phyloP scores from a whole-genome alignment of 495 filamentous ascomycete genomes.

The Aspergillus homomorphus region DNA sequence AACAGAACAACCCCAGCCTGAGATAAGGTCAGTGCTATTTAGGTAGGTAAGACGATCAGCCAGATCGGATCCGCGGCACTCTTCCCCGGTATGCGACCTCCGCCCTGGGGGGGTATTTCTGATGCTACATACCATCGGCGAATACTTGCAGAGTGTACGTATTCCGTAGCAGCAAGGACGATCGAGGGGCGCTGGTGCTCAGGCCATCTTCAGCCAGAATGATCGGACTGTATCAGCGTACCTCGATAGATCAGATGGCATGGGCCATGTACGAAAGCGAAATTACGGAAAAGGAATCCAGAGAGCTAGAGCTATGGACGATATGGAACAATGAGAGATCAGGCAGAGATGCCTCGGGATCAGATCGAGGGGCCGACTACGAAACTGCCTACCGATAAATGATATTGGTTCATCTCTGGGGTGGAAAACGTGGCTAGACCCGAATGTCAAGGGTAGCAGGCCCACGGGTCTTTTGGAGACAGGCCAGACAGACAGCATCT shows the following conservation, averaged over 20 bases:
- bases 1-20: not conserved
- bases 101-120: not conserved
- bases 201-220: conserved; percentile 20
- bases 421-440: not conserved
- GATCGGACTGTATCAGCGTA: conserved; percentile 2
- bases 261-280: too few species aligned
- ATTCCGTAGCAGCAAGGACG: conserved; percentile 7
- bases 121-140: conserved; percentile 19
- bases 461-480: not conserved
- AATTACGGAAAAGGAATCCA: too few species aligned
- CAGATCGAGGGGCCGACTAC: not conserved
- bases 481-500: conserved; percentile 2
- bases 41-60: conserved; percentile 19
- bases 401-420: not conserved
- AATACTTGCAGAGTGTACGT: conserved; percentile 8
- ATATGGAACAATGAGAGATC: not conserved
- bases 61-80: conserved; percentile 20
- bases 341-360: conserved; percentile 3
- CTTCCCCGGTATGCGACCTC: conserved; percentile 25
- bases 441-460: not conserved
- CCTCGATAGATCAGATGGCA: conserved; percentile 18
- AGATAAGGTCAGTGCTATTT: not conserved
- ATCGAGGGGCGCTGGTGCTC: conserved; percentile 5
- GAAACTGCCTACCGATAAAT: not conserved
- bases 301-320: too few species aligned